Percentiles rank a stretch among this genome's conserved stretches.
phyloP scores from a whole-genome alignment of 345 rosid species.

The Eucalyptus sideroxylon region DNA sequence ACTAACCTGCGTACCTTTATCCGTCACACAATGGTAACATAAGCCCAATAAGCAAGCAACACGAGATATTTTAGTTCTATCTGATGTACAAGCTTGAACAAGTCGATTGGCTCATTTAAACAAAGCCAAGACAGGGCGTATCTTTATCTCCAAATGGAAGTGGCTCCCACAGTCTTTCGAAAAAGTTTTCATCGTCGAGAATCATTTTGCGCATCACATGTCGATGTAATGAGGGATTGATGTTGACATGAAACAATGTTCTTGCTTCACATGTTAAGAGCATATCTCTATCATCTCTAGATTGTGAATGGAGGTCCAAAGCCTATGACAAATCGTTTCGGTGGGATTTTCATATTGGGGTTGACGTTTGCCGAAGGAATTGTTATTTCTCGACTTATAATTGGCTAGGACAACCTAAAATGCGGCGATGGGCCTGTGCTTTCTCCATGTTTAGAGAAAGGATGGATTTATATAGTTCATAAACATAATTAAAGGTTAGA shows the following conservation, averaged over 20 bases:
- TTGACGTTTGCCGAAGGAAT: not conserved
- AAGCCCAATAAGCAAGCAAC: not conserved
- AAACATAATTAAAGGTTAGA: not conserved
- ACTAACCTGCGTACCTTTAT: not conserved
- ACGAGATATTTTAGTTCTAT: not conserved
- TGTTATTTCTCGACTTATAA: not conserved
- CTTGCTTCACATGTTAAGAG: conserved; percentile 1
- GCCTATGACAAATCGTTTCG: not conserved
- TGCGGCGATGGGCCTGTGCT: not conserved
- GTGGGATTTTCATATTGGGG: not conserved
- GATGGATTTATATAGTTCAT: not conserved
- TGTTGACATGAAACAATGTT: conserved; percentile 9
- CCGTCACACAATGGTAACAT: not conserved
- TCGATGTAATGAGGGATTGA: not conserved
- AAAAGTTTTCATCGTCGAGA: not conserved
- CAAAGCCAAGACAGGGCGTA: not conserved
- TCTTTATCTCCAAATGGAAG: not conserved
- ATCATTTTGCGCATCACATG: conserved; percentile 12
- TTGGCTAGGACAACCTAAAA: not conserved
- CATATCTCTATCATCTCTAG: not conserved
- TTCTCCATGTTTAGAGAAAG: not conserved
- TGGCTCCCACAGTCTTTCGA: not conserved
- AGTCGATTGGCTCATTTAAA: not conserved
- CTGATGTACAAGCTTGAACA: not conserved
- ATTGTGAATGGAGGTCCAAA: not conserved